Evolutionary conservation across 495 filamentous ascomycete genomes (phyloP).

Genomic region (Aspergillus ostianus): DNA sequence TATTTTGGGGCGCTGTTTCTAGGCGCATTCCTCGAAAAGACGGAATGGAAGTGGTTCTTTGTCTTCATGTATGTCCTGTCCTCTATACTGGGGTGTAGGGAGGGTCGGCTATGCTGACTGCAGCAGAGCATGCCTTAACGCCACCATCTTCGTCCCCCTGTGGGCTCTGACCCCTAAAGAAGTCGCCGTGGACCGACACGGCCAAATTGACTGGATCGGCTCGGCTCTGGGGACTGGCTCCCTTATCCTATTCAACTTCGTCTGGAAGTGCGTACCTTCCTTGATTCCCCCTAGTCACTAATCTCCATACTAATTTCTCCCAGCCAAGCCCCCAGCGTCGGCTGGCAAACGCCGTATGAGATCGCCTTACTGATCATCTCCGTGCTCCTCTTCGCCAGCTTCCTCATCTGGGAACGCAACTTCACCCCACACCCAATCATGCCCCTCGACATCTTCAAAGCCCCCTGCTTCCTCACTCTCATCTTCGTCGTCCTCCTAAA

Average conservation of each 20-base stretch:
- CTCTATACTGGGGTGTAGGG: neutral
- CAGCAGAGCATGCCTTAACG: conserved; percentile 35
- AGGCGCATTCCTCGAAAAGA: conserved; percentile 41
- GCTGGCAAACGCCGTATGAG: conserved; percentile 48
- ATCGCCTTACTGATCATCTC: conserved; percentile 44
- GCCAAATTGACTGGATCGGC: conserved; percentile 49
- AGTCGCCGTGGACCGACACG: conserved; percentile 38
- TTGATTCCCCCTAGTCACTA: neutral
- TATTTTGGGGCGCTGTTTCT: conserved; percentile 42
- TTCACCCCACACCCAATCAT: conserved; percentile 45
- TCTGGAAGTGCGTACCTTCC: conserved; percentile 48
- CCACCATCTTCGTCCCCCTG: conserved; percentile 30
- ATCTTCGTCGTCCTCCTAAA: conserved; percentile 48
- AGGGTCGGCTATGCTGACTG: neutral
- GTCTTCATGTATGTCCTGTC: conserved; percentile 39
- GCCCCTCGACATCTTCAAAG: conserved; percentile 50
- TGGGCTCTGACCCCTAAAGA: conserved; percentile 39
- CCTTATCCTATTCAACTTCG: conserved; percentile 53
- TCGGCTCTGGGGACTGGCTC: conserved; percentile 43
- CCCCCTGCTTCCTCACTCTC: conserved; percentile 47
- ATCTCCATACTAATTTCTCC: conserved; percentile 4
- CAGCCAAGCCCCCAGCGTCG: conserved; percentile 51
- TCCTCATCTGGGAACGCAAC: conserved; percentile 47
- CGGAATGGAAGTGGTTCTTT: conserved; percentile 51
- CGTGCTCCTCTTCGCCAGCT: conserved; percentile 36